Evolutionary conservation across 768 basidiomycete species (phyloP).

Genomic region (Leccinum obscurum): DNA sequence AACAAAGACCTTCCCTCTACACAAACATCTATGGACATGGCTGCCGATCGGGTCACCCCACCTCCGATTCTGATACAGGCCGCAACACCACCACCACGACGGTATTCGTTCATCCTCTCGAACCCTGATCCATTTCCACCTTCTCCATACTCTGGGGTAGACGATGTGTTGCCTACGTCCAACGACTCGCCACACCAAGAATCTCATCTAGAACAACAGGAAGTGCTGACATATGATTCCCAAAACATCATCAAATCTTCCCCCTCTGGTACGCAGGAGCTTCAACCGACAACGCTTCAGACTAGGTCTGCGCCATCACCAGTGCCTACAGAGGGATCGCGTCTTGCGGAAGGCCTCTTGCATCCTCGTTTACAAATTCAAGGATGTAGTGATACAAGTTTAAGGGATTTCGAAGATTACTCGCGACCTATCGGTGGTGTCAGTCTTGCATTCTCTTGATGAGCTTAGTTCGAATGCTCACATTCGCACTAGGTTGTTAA

Average conservation of each 20-base stretch:
- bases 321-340: conserved; percentile 28
- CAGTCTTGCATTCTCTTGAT: conserved; percentile 1
- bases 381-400: conserved; percentile 27
- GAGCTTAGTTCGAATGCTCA: neutral
- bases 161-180: neutral
- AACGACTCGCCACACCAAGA: neutral
- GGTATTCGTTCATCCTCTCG: conserved; percentile 32
- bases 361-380: conserved; percentile 29
- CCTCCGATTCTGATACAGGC: conserved; percentile 17
- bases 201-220: neutral
- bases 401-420: conserved; percentile 36
- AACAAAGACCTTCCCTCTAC: conserved; percentile 21
- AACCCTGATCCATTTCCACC: conserved; percentile 31
- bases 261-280: neutral
- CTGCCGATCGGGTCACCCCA: conserved; percentile 8
- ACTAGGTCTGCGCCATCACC: conserved; percentile 21
- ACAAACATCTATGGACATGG: conserved; percentile 8
- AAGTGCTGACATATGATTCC: neutral
- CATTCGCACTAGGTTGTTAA: conserved; percentile 26
- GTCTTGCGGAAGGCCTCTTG: conserved; percentile 15
- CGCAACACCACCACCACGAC: conserved; percentile 22
- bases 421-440: conserved; percentile 35
- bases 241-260: neutral
- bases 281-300: conserved; percentile 5
- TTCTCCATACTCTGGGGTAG: conserved; percentile 18